Evolutionary conservation across 2,329 filamentous ascomycete species (phyloP), one percentile per base, ranked within the genome.

Genomic region (Mycosphaerelloides madeirae): DNA sequence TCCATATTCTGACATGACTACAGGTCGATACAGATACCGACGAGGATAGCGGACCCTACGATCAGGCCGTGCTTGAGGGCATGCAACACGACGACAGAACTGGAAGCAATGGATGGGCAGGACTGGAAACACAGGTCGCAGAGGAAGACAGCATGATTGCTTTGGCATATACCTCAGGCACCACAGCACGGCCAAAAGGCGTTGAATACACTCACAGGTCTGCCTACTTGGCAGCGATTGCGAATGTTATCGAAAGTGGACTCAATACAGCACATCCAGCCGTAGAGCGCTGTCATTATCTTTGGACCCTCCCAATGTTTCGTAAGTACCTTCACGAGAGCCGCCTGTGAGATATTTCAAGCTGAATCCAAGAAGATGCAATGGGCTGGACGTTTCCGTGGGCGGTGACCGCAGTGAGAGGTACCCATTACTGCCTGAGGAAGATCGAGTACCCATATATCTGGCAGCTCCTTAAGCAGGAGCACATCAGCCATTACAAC

Each of bases 371-470:
- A 75, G 65, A n/a, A n/a, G n/a, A 25, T 25, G 22, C 34, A 4
- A 37, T 37, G 34, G 77, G 77, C 67, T 66, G 64, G 63, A 64
- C 62, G 1, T 66, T 65, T 41, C 63, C 61, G 3, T 65, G 62
- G 93, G 79, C 90, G 1, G 78, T 96, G n/a, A 94, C 88, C 9
- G 88, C 89, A 1, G 89, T 93, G 3, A 77, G 93, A 49, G 93
- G 91, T n/a, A 94, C 91, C 3, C 89, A 97, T 65, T 89, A 95
- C 64, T 96, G 90, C 59, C 74, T 98, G 14, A 80, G 93, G 49
- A 97, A 95, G 72, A 87, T 98, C 53, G 89, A 97, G 68, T 98
- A 98, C 63, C 81, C 87, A 0, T 75, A 91, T 46, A 95, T 98
- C 48, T 98, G 93, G 93, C 78, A 79, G 38, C 70, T 98, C 3